phyloP scores from a whole-genome alignment of 495 filamentous ascomycete genomes.

The Usnea hakonensis region DNA sequence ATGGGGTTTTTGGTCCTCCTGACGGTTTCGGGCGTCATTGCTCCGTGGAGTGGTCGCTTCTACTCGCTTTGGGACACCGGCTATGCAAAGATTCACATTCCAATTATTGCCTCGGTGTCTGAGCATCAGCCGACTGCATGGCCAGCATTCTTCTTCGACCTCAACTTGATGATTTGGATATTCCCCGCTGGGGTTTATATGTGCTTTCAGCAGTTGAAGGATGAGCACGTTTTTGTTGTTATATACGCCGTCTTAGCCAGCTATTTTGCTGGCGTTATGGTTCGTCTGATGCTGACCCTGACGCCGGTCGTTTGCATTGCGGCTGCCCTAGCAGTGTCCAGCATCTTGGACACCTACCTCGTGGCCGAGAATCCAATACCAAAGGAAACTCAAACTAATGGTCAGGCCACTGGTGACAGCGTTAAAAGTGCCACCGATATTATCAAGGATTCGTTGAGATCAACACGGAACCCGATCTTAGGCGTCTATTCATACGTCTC shows the following conservation, averaged over 20 bases:
- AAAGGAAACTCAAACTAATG: conserved; percentile 42
- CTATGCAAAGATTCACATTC: conserved; percentile 99
- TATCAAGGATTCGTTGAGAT: conserved; percentile 46
- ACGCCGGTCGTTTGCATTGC: conserved; percentile 96
- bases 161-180: conserved; percentile 97
- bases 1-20: conserved; percentile 70
- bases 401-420: conserved; percentile 30
- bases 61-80: conserved; percentile 99
- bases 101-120: conserved; percentile 98
- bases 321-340: conserved; percentile 82
- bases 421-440: conserved; percentile 29
- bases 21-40: conserved; percentile 82
- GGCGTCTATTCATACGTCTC: conserved; percentile 79
- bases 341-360: conserved; percentile 81
- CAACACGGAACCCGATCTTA: conserved; percentile 62
- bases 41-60: conserved; percentile 97
- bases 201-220: conserved; percentile 86
- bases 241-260: conserved; percentile 91
- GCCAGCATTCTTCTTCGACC: conserved; percentile 99
- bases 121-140: conserved; percentile 99
- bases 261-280: conserved; percentile 99
- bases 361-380: conserved; percentile 42
- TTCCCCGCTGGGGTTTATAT: conserved; percentile 99
- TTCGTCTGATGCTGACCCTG: conserved; percentile 94
- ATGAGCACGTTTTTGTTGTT: conserved; percentile 98